Base-by-base conservation (phyloP, 257 asterid species). In the Fraxinus quadrangulata region DNA sequence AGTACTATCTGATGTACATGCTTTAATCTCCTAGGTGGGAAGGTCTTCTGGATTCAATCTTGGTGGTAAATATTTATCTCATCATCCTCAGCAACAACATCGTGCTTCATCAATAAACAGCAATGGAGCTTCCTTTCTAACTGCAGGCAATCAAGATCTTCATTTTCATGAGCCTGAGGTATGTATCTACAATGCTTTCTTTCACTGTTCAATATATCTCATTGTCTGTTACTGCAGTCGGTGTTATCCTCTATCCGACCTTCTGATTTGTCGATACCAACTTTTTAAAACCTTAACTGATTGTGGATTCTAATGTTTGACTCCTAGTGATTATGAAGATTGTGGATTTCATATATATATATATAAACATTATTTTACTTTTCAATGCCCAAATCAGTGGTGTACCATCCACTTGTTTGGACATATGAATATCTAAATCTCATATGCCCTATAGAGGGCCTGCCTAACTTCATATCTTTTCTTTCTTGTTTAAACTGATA, bases 91-190 rank as follows among this genome's bases (percentile, higher is more conserved):
- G 78, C 98, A 90, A 79, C 95, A 90, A 69, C 87, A 85, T 80
- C 92, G 89, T 74, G 84, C 89, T 79, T 87, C 98, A 31, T 88
- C 97, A 78, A 54, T 87, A 73, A 92, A 82, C 81, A 86, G 91
- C 80, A 76, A 87, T 2, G 96, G 91, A 49, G 85, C 88, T 75
- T 87, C 98, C 80, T 94, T 86, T 83, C 78, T 84, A 79, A 71
- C 90, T 24, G 59, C 95, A 5, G 85, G 91, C 83, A 88, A 86
- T 80, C 97, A 88, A 76, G 97, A 90, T 85, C 89, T 91, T 68
- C 96, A 84, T 82, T 88, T 89, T 79, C 90, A 88, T 79, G 98
- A 93, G 70, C 85, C 90, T 33, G 94, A 89, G 88, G 94, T 91
- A 78, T 37, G 59, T 31, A 10, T 61, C 67, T 10, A 23, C 6